Conservation (phyloP, 2,329 filamentous ascomycete species). For the Thielaviopsis punctulata region DNA sequence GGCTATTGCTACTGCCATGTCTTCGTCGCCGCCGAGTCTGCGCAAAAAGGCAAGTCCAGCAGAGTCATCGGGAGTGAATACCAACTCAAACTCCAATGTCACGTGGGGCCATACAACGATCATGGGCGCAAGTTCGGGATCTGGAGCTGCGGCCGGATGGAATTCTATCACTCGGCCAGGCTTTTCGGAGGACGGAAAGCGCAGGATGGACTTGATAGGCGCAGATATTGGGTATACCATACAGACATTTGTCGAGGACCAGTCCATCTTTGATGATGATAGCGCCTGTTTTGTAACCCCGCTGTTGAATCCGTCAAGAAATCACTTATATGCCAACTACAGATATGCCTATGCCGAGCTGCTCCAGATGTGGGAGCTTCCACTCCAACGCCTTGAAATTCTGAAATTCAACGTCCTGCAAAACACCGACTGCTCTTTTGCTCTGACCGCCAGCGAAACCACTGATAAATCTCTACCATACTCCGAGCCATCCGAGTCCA, state of each 20-base stretch:
- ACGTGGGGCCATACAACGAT: constrained; percentile 32
- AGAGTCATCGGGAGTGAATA: constrained; percentile 26
- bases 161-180: constrained; percentile 24
- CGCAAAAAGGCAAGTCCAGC: constrained; percentile 42
- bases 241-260: constrained; percentile 37
- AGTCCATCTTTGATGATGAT: constrained; percentile 50
- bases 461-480: not conserved
- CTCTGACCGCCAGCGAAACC: not conserved
- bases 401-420: constrained; percentile 51
- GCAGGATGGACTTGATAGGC: constrained; percentile 18
- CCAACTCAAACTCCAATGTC: constrained; percentile 21
- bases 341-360: constrained; percentile 51
- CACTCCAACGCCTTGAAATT: constrained; percentile 45
- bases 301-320: constrained; percentile 35
- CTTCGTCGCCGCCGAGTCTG: constrained; percentile 28
- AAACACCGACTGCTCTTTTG: constrained; percentile 20
- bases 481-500: constrained; percentile 15
- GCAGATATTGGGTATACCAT: constrained; percentile 25
- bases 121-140: constrained; percentile 25
- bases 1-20: constrained; percentile 15
- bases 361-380: constrained; percentile 48
- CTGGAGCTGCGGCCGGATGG: constrained; percentile 16
- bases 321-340: constrained; percentile 38
- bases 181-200: constrained; percentile 35
- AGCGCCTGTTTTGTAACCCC: constrained; percentile 41